Conservation (phyloP, 164 flowering plant species). For the Cinnamomum chago region DNA sequence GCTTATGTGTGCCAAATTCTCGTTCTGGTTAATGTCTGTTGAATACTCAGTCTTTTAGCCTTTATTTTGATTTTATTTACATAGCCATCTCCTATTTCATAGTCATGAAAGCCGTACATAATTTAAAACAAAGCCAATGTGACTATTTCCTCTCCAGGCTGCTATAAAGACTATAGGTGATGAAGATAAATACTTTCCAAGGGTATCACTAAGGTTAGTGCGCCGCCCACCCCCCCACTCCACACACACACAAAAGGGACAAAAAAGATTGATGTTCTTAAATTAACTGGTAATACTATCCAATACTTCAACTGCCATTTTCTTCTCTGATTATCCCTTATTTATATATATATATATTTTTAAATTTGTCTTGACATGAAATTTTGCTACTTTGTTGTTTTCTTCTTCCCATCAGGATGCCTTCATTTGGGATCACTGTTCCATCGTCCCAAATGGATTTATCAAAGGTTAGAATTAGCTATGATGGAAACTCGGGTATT, state of each 20-base stretch:
- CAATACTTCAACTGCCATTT: not conserved
- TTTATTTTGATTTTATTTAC: too few relatives aligned
- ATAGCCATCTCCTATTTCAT: not conserved
- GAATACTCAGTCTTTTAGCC: not conserved
- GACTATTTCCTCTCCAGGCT: constrained; percentile 52
- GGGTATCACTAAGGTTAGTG: constrained; percentile 77
- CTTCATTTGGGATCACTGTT: constrained; percentile 60
- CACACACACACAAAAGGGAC: too few relatives aligned
- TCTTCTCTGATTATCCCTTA: not conserved
- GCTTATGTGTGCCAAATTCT: not conserved
- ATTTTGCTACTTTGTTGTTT: not conserved
- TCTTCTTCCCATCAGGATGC: constrained; percentile 49
- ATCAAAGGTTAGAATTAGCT: constrained; percentile 41
- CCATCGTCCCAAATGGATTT: constrained; percentile 61
- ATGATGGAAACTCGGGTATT: constrained; percentile 43
- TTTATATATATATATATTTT: not conserved
- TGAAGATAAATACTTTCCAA: constrained; percentile 82
- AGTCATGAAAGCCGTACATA: not conserved
- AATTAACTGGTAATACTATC: constrained; percentile 5
- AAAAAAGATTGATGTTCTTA: too few relatives aligned
- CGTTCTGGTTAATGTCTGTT: not conserved
- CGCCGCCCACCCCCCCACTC: too few relatives aligned
- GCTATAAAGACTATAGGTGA: constrained; percentile 87
- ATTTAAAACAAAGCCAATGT: not conserved
- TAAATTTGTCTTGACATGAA: not conserved